These are phyloP conservation scores for Perkinsus chesapeaki DNA, from an alignment of 169 alveolate species.

Conservation along the genomic window DNA sequence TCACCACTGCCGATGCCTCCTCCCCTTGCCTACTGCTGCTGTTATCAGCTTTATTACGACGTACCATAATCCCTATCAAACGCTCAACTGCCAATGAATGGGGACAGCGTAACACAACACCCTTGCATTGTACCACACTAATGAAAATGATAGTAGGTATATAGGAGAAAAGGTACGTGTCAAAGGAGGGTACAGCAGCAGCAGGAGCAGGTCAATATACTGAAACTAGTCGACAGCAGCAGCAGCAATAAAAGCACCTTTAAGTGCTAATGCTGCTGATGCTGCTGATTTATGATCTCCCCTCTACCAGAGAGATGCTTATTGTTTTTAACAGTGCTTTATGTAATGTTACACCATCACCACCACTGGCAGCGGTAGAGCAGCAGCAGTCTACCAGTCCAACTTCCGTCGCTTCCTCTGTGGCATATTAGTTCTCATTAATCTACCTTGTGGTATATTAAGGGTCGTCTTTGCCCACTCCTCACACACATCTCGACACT, in stretches of 20 bases:
- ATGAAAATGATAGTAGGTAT: too few relatives aligned
- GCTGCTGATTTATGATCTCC: too few relatives aligned
- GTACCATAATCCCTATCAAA: not conserved
- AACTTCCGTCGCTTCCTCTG: not conserved
- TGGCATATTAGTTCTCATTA: not conserved
- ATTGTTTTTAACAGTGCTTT: too few relatives aligned
- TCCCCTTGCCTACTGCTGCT: not conserved
- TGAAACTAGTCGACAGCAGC: too few relatives aligned
- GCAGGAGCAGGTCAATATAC: too few relatives aligned
- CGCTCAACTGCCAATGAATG: too few relatives aligned
- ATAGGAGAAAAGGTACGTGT: too few relatives aligned
- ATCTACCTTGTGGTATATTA: not conserved
- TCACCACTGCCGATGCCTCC: not conserved
- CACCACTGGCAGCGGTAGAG: not conserved
- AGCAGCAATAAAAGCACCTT: too few relatives aligned
- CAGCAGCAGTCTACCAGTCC: not conserved
- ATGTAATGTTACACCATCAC: not conserved
- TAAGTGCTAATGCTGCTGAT: too few relatives aligned
- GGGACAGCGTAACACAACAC: not conserved
- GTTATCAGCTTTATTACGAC: not conserved
- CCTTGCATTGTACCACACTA: too few relatives aligned
- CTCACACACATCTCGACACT: not conserved
- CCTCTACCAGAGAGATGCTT: too few relatives aligned
- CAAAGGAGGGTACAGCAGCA: too few relatives aligned
- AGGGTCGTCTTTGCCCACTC: not conserved